phyloP scores from a whole-genome alignment of 2,329 filamentous ascomycete genomes.

The Parascedosporium putredinis region DNA sequence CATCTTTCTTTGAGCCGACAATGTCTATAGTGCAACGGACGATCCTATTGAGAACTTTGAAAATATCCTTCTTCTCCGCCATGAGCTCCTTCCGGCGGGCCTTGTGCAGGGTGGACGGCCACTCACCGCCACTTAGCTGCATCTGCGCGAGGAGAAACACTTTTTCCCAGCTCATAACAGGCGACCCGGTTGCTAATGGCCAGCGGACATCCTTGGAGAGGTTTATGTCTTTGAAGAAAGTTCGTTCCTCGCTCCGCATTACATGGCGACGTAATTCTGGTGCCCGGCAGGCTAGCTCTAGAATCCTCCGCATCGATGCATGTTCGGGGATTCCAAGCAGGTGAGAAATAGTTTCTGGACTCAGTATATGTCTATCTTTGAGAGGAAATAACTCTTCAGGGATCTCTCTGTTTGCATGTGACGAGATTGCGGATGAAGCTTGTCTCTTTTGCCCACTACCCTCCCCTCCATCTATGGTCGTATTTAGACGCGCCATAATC shows the following conservation, averaged over 20 bases:
- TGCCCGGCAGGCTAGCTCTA: constrained; percentile 27
- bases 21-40: constrained; percentile 29
- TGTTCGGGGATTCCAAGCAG: constrained; percentile 9
- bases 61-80: constrained; percentile 21
- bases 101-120: background rate
- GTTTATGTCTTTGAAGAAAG: constrained; percentile 28
- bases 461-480: background rate
- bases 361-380: background rate
- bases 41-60: constrained; percentile 21
- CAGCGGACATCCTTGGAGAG: constrained; percentile 27
- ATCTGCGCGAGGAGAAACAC: constrained; percentile 63
- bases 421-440: constrained; percentile 1
- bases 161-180: constrained; percentile 49
- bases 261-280: constrained; percentile 27
- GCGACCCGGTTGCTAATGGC: constrained; percentile 15
- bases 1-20: constrained; percentile 40
- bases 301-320: constrained; percentile 18
- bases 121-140: background rate
- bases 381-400: background rate
- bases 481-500: too few species aligned
- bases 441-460: background rate
- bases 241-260: constrained; percentile 23
- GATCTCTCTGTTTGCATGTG: background rate
- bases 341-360: constrained; percentile 1
- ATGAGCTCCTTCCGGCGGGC: constrained; percentile 20